Base-by-base conservation (phyloP, 345 rosid genomes). In the Arabis hirsuta region DNA sequence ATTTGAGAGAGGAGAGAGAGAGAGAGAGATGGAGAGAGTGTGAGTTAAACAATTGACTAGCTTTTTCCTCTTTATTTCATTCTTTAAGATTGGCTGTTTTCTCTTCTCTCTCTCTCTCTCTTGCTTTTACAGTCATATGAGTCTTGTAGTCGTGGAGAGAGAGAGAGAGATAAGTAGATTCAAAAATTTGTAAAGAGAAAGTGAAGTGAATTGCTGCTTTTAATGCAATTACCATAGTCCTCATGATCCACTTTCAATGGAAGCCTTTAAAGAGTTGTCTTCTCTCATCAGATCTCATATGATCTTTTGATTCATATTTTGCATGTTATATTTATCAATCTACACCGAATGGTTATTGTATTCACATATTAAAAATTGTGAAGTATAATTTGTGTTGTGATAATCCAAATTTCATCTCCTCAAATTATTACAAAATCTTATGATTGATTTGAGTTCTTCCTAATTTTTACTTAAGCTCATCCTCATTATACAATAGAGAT, bases 51-150 rank as follows among this genome's bases (percentile, higher is more conserved):
- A 64, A 70, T 63, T 70, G 84, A 74, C 74, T 76, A 36, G 65
- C 57, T 69, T 76, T 64, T 69, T 51, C 55, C 59, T 39, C 76
- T 55, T 77, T 78, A 55, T 62, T 50, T 67, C 70, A 65, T 85
- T 80, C 81, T 88, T 88, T 84, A 85, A 76, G 74, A 55, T 51
- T 64, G 62, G 50, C 4, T 76, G 71, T 54, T 55, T 63, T 55
- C 43, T 50, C 74, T 46, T 83, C 71, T 85, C 82, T 83, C 82
- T 87, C 83, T 83, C 71, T 85, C 82, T 83, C 82, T 87, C 83
- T 84, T 72, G 83, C 85, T 81, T 73, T 87, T 82, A 69, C 84
- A 80, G 83, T 81, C 82, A 52, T 67, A 48, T 62, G 76, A 69
- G 80, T 69, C 71, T 75, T 69, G 66, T 63, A 71, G 66, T 72